Evolutionary conservation across 352 stramenopile species (phyloP), one percentile per base, ranked within the genome.

Genomic region (Pythium insidiosum): DNA sequence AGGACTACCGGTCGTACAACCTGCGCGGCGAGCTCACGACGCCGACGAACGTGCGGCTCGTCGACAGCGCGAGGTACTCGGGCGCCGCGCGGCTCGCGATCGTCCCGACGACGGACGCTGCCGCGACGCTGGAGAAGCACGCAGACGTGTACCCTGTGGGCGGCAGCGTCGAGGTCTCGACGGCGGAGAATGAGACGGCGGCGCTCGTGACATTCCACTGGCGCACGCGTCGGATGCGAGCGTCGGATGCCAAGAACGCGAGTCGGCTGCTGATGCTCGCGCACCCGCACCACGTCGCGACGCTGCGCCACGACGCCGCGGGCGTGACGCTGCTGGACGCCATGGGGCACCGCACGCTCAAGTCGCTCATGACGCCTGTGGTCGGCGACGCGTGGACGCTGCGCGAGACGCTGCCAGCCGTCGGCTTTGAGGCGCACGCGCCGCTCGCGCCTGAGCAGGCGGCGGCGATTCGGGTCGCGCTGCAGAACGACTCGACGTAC

Each of bases 291-390:
- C 81, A 94, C 49, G 59, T 69, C 0, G 70, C 52, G 12, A 64
- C 70, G 20, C 63, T 92, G 18, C 53, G 48, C 38, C 29, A 56
- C 13, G 31, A 56, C 19, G 43, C 44, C n/a, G n/a, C n/a, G n/a
- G n/a, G n/a, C n/a, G n/a, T n/a, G n/a, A n/a, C n/a, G n/a, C n/a
- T n/a, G n/a, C n/a, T n/a, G n/a, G n/a, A n/a, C n/a, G 37, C 47
- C 21, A 64, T 86, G 38, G 74, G 73, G 38, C 65, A 89, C 45
- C 74, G 73, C 25, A 88, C 75, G 1, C 34, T 91, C 31, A 94
- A 94, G 54, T 88, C 76, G 12, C 73, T 69, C 43, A 88, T 94
- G 74, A 88, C 70, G 21, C 68, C 77, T 4, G 68, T 90, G 36
- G 44, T 73, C 0, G 81, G 78, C 11, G 71, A 56, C 12, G 63